Evolutionary conservation across 495 filamentous ascomycete genomes (phyloP).

Genomic region (Tuber melanosporum): DNA sequence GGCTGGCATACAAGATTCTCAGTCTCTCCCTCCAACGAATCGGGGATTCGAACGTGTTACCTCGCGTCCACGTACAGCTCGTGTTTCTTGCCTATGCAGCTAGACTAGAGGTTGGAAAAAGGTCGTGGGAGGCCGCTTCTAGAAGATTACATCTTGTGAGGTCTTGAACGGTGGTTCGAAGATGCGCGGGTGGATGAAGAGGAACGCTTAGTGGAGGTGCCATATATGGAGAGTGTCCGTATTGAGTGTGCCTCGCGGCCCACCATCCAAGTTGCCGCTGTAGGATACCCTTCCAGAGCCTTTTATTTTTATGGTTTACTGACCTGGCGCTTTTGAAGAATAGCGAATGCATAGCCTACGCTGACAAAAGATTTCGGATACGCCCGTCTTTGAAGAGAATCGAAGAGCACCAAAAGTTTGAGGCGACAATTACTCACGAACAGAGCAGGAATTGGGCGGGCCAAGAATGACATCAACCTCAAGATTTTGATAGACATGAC

Average conservation of each 20-base stretch:
- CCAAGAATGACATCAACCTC: slow-evolving; percentile 4
- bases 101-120: slow-evolving; percentile 49
- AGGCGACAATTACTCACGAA: not conserved
- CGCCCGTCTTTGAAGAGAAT: slow-evolving; percentile 29
- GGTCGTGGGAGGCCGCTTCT: slow-evolving; percentile 56
- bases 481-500: slow-evolving; percentile 36
- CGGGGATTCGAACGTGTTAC: slow-evolving; percentile 58
- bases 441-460: slow-evolving; percentile 8
- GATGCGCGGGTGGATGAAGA: slow-evolving; percentile 67
- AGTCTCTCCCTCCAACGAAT: slow-evolving; percentile 53
- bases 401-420: slow-evolving; percentile 15
- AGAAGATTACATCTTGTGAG: slow-evolving; percentile 77
- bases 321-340: slow-evolving; percentile 16
- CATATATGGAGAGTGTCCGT: slow-evolving; percentile 58
- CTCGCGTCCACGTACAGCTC: slow-evolving; percentile 61
- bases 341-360: slow-evolving; percentile 26
- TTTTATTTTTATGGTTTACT: not conserved
- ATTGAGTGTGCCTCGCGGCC: slow-evolving; percentile 72
- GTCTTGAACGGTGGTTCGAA: slow-evolving; percentile 65
- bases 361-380: slow-evolving; percentile 17
- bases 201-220: slow-evolving; percentile 62
- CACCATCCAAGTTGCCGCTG: slow-evolving; percentile 52
- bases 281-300: slow-evolving; percentile 5
- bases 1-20: slow-evolving; percentile 34
- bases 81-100: slow-evolving; percentile 61